phyloP scores from a whole-genome alignment of 225 moss, liverwort and hornwort species.

The Polytrichum formosum region DNA sequence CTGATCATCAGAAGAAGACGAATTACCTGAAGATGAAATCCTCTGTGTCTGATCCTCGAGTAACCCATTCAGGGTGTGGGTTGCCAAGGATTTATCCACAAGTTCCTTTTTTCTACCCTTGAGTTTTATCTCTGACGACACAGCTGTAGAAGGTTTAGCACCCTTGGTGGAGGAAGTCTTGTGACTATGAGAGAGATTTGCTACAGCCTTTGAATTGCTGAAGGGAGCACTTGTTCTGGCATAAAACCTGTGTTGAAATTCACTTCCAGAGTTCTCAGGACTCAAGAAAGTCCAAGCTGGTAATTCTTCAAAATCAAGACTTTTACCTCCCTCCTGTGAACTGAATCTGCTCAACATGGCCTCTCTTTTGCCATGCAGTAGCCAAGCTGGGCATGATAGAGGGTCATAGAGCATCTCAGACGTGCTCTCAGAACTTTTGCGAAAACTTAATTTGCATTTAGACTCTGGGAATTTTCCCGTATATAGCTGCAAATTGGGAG shows the following conservation, averaged over 20 bases:
- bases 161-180: not conserved
- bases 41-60: too few species aligned
- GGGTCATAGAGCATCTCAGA: conserved; percentile 31
- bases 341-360: conserved; percentile 10
- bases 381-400: conserved; percentile 32
- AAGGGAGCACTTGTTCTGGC: conserved; percentile 25
- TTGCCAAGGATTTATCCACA: too few species aligned
- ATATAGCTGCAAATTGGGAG: conserved; percentile 27
- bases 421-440: conserved; percentile 24
- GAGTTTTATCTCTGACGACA: too few species aligned
- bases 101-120: not conserved
- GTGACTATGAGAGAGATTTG: not conserved
- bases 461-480: conserved; percentile 64
- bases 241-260: conserved; percentile 31
- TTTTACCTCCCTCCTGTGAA: conserved; percentile 11
- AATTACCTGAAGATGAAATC: too few species aligned
- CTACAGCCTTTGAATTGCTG: conserved; percentile 10
- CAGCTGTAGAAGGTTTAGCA: not conserved
- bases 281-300: conserved; percentile 19
- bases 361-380: conserved; percentile 41
- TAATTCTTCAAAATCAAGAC: conserved; percentile 8
- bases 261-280: conserved; percentile 29
- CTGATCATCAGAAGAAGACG: too few species aligned
- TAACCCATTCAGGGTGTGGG: too few species aligned
- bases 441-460: conserved; percentile 35